These are phyloP conservation scores for Auricularia heimuer DNA, from an alignment of 768 basidiomycete species.

Conservation along the genomic window DNA sequence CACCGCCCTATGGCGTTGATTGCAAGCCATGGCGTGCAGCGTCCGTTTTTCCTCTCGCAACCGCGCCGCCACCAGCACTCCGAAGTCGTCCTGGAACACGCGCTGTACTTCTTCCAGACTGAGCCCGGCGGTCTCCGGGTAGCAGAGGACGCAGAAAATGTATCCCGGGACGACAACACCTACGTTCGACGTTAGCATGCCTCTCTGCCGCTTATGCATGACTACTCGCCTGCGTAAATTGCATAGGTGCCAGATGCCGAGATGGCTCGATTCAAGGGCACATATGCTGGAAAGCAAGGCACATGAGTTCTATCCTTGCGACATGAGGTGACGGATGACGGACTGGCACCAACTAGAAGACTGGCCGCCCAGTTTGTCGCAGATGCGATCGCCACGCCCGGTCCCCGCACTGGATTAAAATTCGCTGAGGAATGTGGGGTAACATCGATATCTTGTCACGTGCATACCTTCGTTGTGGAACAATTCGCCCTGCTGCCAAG, in stretches of 20 bases:
- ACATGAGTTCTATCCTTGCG: not conserved
- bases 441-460: not conserved
- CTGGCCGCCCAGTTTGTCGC: slow-evolving; percentile 74
- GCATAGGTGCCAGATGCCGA: slow-evolving; percentile 70
- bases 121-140: slow-evolving; percentile 73
- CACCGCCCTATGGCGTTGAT: not conserved
- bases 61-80: not conserved
- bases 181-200: not conserved
- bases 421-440: no score
- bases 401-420: slow-evolving; percentile 47
- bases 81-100: slow-evolving; percentile 21
- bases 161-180: slow-evolving; percentile 39
- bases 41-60: not conserved
- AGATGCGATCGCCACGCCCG: slow-evolving; percentile 65
- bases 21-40: not conserved
- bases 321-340: not conserved
- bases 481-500: slow-evolving; percentile 83
- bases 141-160: slow-evolving; percentile 58
- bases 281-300: slow-evolving; percentile 34
- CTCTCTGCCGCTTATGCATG: not conserved
- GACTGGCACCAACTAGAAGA: slow-evolving; percentile 58
- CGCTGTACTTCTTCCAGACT: slow-evolving; percentile 51
- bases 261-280: slow-evolving; percentile 64
- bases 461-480: slow-evolving; percentile 59
- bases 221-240: slow-evolving; percentile 63